phyloP scores from a whole-genome alignment of 768 basidiomycete species.

The Suillus hirtellus region DNA sequence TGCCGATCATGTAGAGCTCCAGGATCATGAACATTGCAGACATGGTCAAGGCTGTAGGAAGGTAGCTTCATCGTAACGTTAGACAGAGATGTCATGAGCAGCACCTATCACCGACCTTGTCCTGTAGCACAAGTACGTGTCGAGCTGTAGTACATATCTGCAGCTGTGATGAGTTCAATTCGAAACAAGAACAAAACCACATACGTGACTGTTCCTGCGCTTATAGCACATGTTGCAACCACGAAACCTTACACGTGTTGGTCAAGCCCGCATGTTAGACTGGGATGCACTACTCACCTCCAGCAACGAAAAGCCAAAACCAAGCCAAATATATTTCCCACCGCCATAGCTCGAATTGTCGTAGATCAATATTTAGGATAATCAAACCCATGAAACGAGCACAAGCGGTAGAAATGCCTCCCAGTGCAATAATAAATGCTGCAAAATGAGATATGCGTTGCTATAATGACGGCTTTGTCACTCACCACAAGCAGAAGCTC shows the following conservation, averaged over 20 bases:
- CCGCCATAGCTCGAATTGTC: constrained; percentile 26
- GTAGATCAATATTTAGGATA: constrained; percentile 37
- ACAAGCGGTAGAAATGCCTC: constrained; percentile 40
- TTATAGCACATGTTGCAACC: constrained; percentile 42
- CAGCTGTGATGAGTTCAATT: not conserved
- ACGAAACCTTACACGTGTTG: constrained; percentile 33
- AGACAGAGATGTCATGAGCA: not conserved
- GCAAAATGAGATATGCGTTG: not conserved
- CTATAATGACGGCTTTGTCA: not conserved
- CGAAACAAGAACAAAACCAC: constrained; percentile 10
- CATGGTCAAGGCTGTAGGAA: constrained; percentile 38
- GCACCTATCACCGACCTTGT: constrained; percentile 1
- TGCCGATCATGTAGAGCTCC: constrained; percentile 40
- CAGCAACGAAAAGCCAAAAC: constrained; percentile 30
- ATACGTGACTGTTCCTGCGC: constrained; percentile 36
- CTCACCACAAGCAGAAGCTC: constrained; percentile 28
- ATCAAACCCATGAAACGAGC: constrained; percentile 41
- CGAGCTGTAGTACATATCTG: constrained; percentile 24
- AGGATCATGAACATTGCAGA: constrained; percentile 37
- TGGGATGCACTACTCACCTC: constrained; percentile 32
- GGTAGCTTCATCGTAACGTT: constrained; percentile 32
- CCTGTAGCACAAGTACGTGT: constrained; percentile 33
- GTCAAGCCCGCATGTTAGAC: not conserved
- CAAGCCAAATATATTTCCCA: constrained; percentile 37
- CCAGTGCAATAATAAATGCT: constrained; percentile 50